Evolutionary conservation across 768 basidiomycete species (phyloP), one percentile per base, ranked within the genome.

Genomic region (Boletus rubescentipes): DNA sequence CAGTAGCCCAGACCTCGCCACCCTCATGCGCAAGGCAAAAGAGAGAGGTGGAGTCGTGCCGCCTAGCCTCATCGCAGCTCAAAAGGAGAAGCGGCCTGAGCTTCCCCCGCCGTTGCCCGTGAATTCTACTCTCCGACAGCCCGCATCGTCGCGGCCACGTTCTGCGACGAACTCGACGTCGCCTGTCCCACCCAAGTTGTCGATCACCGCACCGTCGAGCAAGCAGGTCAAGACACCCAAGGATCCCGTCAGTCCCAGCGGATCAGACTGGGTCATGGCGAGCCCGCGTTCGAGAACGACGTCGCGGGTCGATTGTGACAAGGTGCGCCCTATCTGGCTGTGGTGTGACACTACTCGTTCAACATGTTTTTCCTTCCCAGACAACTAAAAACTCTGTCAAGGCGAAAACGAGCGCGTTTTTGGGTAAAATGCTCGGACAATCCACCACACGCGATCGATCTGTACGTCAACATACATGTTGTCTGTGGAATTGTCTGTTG

Each of bases 1-100:
- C 32, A 91, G 89, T 62, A 93, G 89, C 66, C 95, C 94, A 26
- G 94, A 98, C 72, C 78, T 97, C 20, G 91, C 91, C 5, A 93
- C 91, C 10, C 78, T 97, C 49, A 70, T 94, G 49, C 80, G 87
- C 57, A 94, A 93, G 72, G 87, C 90, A 15, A 91, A 86, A 71
- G 88, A 87, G 63, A 75, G 80, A 46, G 83, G 83, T 18, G 79
- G 75, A 0, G 72, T 75, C 37, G 64, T 79, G 21, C 66, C 69
- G 14, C 34, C 67, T 60, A 54, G 55, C 67, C 63, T 70, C 67
- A 72, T 37, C 12, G 53, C 64, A 20, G 45, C 60, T 0, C 64
- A 66, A 49, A 66, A 65, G 41, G 64, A 77, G 44, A 72, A 65
- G 53, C 66, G 71, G 51, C 61, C 65, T 30, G 77, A 77, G 36